Conservation (phyloP, 805 yeast genomes). For the Tetrapisispora taiwanensis region DNA sequence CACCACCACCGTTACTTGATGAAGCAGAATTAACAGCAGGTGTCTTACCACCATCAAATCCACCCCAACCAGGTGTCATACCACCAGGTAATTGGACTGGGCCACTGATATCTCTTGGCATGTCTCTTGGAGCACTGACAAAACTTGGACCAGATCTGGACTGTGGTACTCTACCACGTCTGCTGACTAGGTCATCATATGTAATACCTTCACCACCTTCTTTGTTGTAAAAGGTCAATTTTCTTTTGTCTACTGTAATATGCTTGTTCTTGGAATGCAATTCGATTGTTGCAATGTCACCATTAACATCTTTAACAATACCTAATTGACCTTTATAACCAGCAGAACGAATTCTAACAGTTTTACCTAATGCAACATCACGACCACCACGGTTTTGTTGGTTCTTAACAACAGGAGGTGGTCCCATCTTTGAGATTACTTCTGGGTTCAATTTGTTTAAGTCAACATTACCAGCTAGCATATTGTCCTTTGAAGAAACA, state of each 20-base stretch:
- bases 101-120: slow-evolving; percentile 26
- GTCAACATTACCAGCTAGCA: slow-evolving; percentile 42
- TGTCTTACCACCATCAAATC: slow-evolving; percentile 43
- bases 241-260: slow-evolving; percentile 71
- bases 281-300: slow-evolving; percentile 83
- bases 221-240: slow-evolving; percentile 60
- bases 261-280: slow-evolving; percentile 86
- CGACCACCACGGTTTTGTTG: slow-evolving; percentile 58
- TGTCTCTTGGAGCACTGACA: slow-evolving; percentile 27
- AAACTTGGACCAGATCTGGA: slow-evolving; percentile 29
- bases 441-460: slow-evolving; percentile 81
- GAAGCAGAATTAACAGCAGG: slow-evolving; percentile 28
- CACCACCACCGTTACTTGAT: slow-evolving; percentile 23
- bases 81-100: slow-evolving; percentile 33
- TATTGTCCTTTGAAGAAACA: slow-evolving; percentile 72
- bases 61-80: slow-evolving; percentile 45
- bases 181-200: slow-evolving; percentile 66
- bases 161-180: slow-evolving; percentile 32
- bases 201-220: slow-evolving; percentile 60
- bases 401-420: slow-evolving; percentile 45
- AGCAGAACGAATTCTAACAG: slow-evolving; percentile 84
- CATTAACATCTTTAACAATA: slow-evolving; percentile 87
- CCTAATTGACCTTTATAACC: slow-evolving; percentile 90
- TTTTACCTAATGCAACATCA: slow-evolving; percentile 71
- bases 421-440: slow-evolving; percentile 35